Conservation (phyloP, 108 stramenopile genomes). For the Cyclostephanos invisitatus region DNA sequence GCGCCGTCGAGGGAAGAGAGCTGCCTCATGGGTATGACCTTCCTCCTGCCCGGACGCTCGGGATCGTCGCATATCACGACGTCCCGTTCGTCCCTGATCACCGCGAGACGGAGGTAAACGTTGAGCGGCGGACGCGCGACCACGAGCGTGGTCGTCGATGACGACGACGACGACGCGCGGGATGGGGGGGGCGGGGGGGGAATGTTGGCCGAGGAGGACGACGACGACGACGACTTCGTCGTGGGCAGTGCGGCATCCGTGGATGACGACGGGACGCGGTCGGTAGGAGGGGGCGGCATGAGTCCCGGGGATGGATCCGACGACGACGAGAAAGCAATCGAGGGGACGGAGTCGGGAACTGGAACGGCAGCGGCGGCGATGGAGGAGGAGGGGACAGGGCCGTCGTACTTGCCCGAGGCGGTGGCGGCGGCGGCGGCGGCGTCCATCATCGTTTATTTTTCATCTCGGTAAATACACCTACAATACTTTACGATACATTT, state of each 20-base stretch:
- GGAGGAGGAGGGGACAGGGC: not conserved
- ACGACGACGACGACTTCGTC: no score
- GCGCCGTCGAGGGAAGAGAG: not conserved
- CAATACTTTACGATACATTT: no score
- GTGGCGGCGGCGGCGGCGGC: not conserved
- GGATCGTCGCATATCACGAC: slow-evolving; percentile 69
- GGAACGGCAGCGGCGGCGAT: not conserved
- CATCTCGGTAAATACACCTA: no score
- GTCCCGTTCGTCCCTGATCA: slow-evolving; percentile 67
- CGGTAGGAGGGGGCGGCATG: no score
- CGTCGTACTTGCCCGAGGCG: not conserved
- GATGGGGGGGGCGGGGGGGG: not conserved
- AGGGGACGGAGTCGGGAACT: not conserved
- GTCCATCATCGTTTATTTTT: no score
- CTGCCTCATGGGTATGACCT: slow-evolving; percentile 34
- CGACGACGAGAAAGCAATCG: not conserved
- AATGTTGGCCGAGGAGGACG: no score
- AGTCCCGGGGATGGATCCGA: no score
- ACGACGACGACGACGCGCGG: slow-evolving; percentile 9
- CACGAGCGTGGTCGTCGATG: slow-evolving; percentile 7
- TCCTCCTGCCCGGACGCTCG: slow-evolving; percentile 53
- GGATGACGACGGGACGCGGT: no score
- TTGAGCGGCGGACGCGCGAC: slow-evolving; percentile 63
- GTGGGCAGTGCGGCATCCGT: no score
- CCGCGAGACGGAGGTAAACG: slow-evolving; percentile 77